Percentiles rank a stretch among this genome's conserved stretches.
These are phyloP conservation scores for Castanea crenata DNA, from an alignment of 306 rosid genomes.

Conservation along the genomic window DNA sequence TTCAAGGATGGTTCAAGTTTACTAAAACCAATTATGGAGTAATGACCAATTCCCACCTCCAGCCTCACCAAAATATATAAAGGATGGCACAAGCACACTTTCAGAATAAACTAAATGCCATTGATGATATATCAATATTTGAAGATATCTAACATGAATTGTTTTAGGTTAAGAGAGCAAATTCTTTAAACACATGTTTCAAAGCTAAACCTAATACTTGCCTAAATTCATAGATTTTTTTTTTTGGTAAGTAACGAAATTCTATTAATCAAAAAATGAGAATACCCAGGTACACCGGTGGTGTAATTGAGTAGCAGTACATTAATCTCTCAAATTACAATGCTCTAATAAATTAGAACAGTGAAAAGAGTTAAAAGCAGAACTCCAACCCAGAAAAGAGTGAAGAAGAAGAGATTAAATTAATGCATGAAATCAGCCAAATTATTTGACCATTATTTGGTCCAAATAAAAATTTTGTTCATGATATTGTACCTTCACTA, in stretches of 20 bases:
- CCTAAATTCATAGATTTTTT: neutral
- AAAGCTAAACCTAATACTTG: neutral
- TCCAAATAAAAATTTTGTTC: no score
- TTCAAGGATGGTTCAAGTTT: neutral
- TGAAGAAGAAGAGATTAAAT: neutral
- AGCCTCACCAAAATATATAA: neutral
- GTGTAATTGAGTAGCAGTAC: no score
- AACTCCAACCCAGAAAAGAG: neutral
- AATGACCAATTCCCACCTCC: neutral
- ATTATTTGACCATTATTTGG: no score
- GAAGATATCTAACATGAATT: neutral
- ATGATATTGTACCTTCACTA: no score
- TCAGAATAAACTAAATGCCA: neutral
- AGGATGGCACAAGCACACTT: neutral
- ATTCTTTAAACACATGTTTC: neutral
- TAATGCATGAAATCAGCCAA: no score
- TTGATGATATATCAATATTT: neutral
- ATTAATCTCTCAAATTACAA: no score
- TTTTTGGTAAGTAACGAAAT: no score
- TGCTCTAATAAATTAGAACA: no score
- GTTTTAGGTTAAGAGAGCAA: neutral
- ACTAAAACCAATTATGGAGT: neutral
- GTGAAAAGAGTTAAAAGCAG: no score
- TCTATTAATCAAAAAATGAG: no score
- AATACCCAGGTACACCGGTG: no score